phyloP scores from a whole-genome alignment of 441 rosid species.

The Mallotus japonicus region DNA sequence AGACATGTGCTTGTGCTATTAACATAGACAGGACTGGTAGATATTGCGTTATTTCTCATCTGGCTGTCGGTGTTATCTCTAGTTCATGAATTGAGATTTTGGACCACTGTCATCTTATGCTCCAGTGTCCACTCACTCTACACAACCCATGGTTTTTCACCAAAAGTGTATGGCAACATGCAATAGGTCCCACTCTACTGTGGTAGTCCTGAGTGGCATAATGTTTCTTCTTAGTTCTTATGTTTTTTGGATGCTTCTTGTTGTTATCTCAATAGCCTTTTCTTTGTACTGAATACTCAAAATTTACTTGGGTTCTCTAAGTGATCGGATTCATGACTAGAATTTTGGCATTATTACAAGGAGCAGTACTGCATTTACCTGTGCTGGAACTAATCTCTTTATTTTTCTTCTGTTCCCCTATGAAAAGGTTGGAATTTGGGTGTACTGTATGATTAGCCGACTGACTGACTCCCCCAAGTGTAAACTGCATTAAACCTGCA shows the following conservation, averaged over 20 bases:
- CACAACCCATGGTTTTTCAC: neutral
- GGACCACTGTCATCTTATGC: conserved; percentile 8
- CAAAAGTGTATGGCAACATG: neutral
- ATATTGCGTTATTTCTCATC: neutral
- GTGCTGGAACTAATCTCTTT: neutral
- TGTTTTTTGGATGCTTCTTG: neutral
- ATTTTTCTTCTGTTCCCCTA: neutral
- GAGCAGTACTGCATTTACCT: neutral
- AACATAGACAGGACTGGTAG: neutral
- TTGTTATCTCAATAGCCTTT: neutral
- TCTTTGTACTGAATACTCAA: neutral
- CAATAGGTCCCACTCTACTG: neutral
- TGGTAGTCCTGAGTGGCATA: neutral
- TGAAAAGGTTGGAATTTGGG: neutral
- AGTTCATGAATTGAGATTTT: neutral
- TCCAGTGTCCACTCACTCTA: neutral
- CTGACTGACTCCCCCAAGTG: neutral
- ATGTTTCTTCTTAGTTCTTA: too few relatives aligned
- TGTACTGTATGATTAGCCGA: neutral
- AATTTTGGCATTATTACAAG: neutral
- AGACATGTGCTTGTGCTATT: conserved; percentile 20
- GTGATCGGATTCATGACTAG: neutral
- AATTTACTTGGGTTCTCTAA: neutral
- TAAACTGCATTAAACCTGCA: neutral
- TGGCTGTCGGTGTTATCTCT: neutral